Percentiles rank a stretch among this genome's conserved stretches.
Evolutionary conservation across 1,284 basidiomycete species (phyloP).

Genomic region (Trichosporon coremiiforme): DNA sequence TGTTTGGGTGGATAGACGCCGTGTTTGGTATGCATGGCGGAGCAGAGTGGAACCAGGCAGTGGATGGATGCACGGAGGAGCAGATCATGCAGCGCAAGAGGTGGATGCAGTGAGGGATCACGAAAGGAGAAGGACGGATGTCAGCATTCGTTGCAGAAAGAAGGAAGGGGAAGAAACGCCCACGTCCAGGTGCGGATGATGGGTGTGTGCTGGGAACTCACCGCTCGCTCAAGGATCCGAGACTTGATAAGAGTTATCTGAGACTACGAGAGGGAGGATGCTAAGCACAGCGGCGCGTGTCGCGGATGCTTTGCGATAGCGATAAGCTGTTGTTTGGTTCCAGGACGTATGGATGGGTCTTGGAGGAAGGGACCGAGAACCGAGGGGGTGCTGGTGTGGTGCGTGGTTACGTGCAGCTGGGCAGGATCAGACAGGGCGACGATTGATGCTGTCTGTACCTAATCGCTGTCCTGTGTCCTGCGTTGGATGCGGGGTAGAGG

Average conservation of each 20-base stretch:
- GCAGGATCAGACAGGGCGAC: constrained; percentile 1
- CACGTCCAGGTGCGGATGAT: not conserved
- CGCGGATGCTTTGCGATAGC: constrained; percentile 23
- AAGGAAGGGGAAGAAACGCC: not conserved
- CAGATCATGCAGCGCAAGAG: constrained; percentile 3
- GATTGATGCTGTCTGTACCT: constrained; percentile 13
- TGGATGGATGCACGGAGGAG: constrained; percentile 19
- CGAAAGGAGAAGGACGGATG: constrained; percentile 10
- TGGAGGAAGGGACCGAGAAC: constrained; percentile 3
- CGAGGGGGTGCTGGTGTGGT: constrained; percentile 6
- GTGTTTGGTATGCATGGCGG: constrained; percentile 17
- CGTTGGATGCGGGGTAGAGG: constrained; percentile 7
- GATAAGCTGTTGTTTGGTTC: constrained; percentile 33
- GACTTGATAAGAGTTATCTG: constrained; percentile 9
- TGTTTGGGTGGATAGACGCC: not conserved
- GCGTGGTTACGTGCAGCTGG: constrained; percentile 11
- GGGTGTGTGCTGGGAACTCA: not conserved
- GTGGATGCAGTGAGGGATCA: constrained; percentile 14
- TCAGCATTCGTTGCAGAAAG: not conserved
- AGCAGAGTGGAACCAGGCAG: not conserved
- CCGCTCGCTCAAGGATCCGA: constrained; percentile 18
- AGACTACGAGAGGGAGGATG: constrained; percentile 3
- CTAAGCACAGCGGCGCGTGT: not conserved
- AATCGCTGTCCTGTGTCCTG: constrained; percentile 3
- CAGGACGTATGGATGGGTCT: constrained; percentile 18